Percentiles rank a stretch among this genome's conserved stretches.
Evolutionary conservation across 352 stramenopile genomes (phyloP).

Genomic region (Aphanomyces invadans): DNA sequence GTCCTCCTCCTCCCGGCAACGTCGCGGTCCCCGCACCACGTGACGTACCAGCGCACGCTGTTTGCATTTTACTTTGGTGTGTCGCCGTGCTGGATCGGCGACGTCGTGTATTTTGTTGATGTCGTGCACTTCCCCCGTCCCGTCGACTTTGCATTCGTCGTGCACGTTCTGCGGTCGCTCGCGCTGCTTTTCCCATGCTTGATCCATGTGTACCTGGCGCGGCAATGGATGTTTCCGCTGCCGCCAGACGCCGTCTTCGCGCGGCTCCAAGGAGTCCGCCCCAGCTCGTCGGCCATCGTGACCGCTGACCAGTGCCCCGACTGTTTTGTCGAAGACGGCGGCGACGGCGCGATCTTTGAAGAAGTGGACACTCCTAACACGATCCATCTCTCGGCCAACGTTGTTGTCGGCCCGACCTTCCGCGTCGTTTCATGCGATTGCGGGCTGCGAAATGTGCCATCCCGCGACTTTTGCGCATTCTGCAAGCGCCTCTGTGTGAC

Average conservation of each 20-base stretch:
- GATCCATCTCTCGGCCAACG: conserved; percentile 34
- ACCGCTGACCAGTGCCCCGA: conserved; percentile 73
- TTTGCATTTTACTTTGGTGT: conserved; percentile 51
- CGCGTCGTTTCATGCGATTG: conserved; percentile 80
- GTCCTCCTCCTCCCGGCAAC: conserved; percentile 30
- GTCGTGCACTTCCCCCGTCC: conserved; percentile 36
- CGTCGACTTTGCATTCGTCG: background rate
- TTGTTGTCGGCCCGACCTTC: conserved; percentile 66
- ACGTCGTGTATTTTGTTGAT: conserved; percentile 49
- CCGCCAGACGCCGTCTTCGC: conserved; percentile 14
- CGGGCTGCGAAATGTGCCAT: conserved; percentile 57
- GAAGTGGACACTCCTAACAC: conserved; percentile 38
- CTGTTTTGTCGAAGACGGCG: conserved; percentile 75
- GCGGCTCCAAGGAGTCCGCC: background rate
- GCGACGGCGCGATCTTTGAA: conserved; percentile 57
- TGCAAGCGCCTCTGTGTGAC: conserved; percentile 61
- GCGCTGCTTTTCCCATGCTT: conserved; percentile 5
- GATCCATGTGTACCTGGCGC: conserved; percentile 7
- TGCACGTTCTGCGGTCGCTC: background rate
- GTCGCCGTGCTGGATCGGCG: conserved; percentile 51
- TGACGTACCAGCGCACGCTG: conserved; percentile 47
- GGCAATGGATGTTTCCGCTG: conserved; percentile 6
- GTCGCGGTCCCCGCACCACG: conserved; percentile 34
- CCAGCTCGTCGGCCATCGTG: conserved; percentile 26
- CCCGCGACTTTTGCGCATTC: conserved; percentile 58